Percentiles rank a stretch among this genome's conserved stretches.
Conservation (phyloP, 179 eudicot genomes). For the Beta corolliflora region DNA sequence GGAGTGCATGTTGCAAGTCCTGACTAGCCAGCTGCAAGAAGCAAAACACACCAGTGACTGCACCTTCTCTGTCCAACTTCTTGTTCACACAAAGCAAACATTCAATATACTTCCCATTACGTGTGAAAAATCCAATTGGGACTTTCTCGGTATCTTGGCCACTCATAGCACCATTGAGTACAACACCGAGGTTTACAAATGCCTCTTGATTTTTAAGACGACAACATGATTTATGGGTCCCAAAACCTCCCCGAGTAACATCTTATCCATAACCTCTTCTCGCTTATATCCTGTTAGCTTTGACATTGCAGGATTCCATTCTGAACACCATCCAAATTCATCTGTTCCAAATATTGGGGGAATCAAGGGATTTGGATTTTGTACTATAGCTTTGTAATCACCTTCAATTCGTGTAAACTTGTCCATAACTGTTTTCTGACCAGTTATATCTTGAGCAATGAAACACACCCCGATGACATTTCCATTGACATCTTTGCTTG, state of each 20-base stretch:
- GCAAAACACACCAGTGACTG: slow-evolving; percentile 81
- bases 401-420: slow-evolving; percentile 93
- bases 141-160: slow-evolving; percentile 69
- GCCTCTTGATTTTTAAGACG: slow-evolving; percentile 84
- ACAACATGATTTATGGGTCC: slow-evolving; percentile 59
- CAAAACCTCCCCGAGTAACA: slow-evolving; percentile 91
- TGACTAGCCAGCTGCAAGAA: slow-evolving; percentile 96
- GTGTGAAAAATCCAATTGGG: slow-evolving; percentile 75
- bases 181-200: slow-evolving; percentile 67
- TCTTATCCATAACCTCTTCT: slow-evolving; percentile 65
- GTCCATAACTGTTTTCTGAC: slow-evolving; percentile 80
- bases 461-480: slow-evolving; percentile 81
- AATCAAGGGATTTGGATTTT: slow-evolving; percentile 85
- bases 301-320: slow-evolving; percentile 89
- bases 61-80: slow-evolving; percentile 70
- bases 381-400: slow-evolving; percentile 82
- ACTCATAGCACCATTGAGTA: slow-evolving; percentile 68
- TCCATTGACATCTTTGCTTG: slow-evolving; percentile 69
- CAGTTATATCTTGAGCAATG: slow-evolving; percentile 83
- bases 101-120: slow-evolving; percentile 64
- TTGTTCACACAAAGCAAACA: slow-evolving; percentile 78
- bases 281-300: slow-evolving; percentile 66
- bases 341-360: slow-evolving; percentile 91
- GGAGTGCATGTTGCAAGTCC: slow-evolving; percentile 91
- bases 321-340: slow-evolving; percentile 93